A percentile compares a stretch with the other conserved stretches of the same genome.
Evolutionary conservation across 208 protist genomes (phyloP).

Genomic region (Leishmania lainsoni): DNA sequence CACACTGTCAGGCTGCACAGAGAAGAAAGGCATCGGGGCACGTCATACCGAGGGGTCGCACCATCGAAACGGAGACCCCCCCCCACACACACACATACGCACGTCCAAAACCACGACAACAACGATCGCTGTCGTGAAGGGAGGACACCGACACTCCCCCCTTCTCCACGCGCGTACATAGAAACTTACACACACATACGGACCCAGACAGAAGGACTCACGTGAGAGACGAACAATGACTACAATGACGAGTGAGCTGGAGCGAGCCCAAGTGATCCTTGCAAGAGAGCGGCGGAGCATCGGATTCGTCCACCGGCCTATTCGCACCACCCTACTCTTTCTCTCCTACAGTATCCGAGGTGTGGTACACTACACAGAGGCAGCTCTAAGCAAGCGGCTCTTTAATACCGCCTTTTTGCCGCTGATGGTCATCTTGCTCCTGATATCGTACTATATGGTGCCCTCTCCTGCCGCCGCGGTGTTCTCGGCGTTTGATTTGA

Average conservation of each 20-base stretch:
- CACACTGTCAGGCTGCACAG: neutral
- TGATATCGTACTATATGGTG: slow-evolving; percentile 51
- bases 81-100: neutral
- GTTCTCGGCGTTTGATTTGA: slow-evolving; percentile 51
- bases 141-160: neutral
- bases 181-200: neutral
- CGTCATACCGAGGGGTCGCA: neutral
- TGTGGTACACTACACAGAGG: slow-evolving; percentile 18
- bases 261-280: slow-evolving; percentile 39
- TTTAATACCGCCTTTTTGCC: slow-evolving; percentile 49
- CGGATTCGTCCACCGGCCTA: slow-evolving; percentile 42
- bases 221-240: neutral
- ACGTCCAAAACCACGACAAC: neutral
- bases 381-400: slow-evolving; percentile 28
- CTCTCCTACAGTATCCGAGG: slow-evolving; percentile 28
- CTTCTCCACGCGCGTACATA: neutral
- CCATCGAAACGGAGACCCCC: neutral
- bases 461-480: slow-evolving; percentile 38
- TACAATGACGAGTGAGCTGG: slow-evolving; percentile 22
- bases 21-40: neutral
- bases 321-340: slow-evolving; percentile 46
- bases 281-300: slow-evolving; percentile 44
- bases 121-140: neutral
- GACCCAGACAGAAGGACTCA: neutral
- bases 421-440: slow-evolving; percentile 28